Conservation (phyloP, 805 yeast species). For the Metschnikowia reukaufii region DNA sequence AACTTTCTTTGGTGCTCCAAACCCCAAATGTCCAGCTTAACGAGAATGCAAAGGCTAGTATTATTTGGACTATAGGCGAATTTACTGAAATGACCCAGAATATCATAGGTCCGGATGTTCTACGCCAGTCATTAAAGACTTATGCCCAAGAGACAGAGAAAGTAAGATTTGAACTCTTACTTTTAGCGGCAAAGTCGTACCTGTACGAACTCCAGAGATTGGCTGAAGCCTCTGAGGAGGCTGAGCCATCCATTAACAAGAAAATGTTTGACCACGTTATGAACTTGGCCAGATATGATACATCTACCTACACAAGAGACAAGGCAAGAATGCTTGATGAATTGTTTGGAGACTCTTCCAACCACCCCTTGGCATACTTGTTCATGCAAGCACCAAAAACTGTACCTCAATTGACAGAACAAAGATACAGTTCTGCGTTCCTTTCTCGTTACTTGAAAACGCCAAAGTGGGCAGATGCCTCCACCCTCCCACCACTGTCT, state of each 20-base stretch:
- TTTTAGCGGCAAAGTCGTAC: slow-evolving; percentile 71
- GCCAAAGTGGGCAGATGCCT: slow-evolving; percentile 47
- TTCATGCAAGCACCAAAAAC: slow-evolving; percentile 79
- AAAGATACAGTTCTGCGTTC: background rate
- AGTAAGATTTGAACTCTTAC: slow-evolving; percentile 69
- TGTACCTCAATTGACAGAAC: slow-evolving; percentile 38
- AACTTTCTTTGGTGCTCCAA: slow-evolving; percentile 34
- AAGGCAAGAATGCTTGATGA: slow-evolving; percentile 73
- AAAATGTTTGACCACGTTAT: slow-evolving; percentile 62
- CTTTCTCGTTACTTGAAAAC: slow-evolving; percentile 26
- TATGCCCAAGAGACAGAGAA: slow-evolving; percentile 55
- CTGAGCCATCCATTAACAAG: slow-evolving; percentile 23
- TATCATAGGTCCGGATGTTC: slow-evolving; percentile 69
- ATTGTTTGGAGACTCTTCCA: slow-evolving; percentile 44
- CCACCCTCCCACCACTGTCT: slow-evolving; percentile 28
- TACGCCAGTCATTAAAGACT: slow-evolving; percentile 54
- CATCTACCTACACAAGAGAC: slow-evolving; percentile 76
- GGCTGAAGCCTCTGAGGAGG: slow-evolving; percentile 11
- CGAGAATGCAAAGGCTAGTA: slow-evolving; percentile 68
- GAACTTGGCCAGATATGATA: slow-evolving; percentile 70
- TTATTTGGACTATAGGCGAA: slow-evolving; percentile 91
- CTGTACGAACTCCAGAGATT: slow-evolving; percentile 17
- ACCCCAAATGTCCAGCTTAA: slow-evolving; percentile 20
- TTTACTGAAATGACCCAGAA: slow-evolving; percentile 44
- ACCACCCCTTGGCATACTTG: slow-evolving; percentile 63